phyloP scores from a whole-genome alignment of 176 grass and related monocot species.

The Urochloa ruziziensis region DNA sequence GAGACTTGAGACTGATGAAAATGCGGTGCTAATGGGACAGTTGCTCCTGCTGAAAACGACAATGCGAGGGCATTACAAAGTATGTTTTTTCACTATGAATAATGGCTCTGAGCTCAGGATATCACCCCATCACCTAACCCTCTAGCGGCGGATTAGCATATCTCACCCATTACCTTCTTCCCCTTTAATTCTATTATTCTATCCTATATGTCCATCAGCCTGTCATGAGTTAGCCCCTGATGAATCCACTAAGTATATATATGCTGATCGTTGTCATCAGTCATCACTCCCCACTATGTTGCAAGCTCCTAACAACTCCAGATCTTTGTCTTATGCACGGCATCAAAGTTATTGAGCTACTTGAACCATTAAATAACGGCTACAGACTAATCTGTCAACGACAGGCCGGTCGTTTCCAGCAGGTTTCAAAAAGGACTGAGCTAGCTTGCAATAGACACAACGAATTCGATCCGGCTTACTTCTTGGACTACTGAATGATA shows the following conservation, averaged over 20 bases:
- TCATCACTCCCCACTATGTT: constrained; percentile 32
- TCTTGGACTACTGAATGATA: constrained; percentile 24
- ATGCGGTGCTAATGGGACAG: constrained; percentile 19
- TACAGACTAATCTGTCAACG: constrained; percentile 21
- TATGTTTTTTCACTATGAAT: constrained; percentile 22
- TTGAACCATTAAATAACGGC: neutral
- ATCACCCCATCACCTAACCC: constrained; percentile 69
- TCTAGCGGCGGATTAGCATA: neutral
- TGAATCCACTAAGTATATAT: neutral
- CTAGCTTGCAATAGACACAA: constrained; percentile 26
- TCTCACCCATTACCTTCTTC: constrained; percentile 4
- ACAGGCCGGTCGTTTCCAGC: constrained; percentile 32
- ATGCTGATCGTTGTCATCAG: constrained; percentile 15
- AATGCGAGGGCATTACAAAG: neutral
- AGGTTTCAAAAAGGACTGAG: constrained; percentile 24
- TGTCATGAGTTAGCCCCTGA: neutral
- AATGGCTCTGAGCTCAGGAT: constrained; percentile 35
- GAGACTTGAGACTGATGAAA: neutral
- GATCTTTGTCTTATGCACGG: constrained; percentile 21
- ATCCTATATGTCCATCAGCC: constrained; percentile 16
- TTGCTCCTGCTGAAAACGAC: constrained; percentile 28
- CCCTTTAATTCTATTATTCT: too few species aligned
- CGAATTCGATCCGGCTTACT: constrained; percentile 19
- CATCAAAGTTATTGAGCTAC: neutral
- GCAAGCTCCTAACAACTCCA: constrained; percentile 28